Evolutionary conservation across 2,329 filamentous ascomycete species (phyloP), one percentile per base, ranked within the genome.

Genomic region (Talaromyces verruculosus): DNA sequence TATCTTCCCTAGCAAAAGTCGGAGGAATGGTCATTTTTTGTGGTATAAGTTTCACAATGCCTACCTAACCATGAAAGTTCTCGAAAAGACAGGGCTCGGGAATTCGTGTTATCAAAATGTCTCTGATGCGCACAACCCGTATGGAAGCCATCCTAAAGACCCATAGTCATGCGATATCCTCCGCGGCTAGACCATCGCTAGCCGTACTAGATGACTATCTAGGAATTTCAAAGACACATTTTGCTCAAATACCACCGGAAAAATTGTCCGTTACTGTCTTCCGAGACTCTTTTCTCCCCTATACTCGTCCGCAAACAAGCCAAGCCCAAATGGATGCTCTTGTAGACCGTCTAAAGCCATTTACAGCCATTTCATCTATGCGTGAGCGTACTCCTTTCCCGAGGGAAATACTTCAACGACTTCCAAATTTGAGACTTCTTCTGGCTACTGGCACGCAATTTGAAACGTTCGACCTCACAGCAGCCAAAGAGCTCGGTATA

Each of bases 121-220:
- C 35, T 35, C 39, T 35, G 4, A 19, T 41, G 15, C 28, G n/a
- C 25, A 22, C 17, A 25, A 15, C 17, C 15, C 10, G 8, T 19
- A 28, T 43, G 8, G 19, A 45, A 30, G 57, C 58, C 13, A 8
- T 33, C 57, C 11, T 30, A 59, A 22, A n/a, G 30, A 10, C 28
- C 2, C 8, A 35, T 15, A 19, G 15, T 19, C 8, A 10, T 15
- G 17, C 25, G 10, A 22, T 64, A 5, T 51, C 53, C 5, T 47
- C 53, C 13, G 19, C 15, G n/a, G 47, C 53, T 30, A 49, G 19
- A 19, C 72, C 80, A 64, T 86, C 84, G 69, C 78, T 91, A 45
- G 89, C 85, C 2, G 83, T 91, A 62, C 80, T 91, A 1, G 89
- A 91, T 71, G 89, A 91, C 74, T 91, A 91, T 75, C 86, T 88